These are phyloP conservation scores for Penicillium polonicum DNA, from an alignment of 2,329 filamentous ascomycete genomes.

Conservation along the genomic window DNA sequence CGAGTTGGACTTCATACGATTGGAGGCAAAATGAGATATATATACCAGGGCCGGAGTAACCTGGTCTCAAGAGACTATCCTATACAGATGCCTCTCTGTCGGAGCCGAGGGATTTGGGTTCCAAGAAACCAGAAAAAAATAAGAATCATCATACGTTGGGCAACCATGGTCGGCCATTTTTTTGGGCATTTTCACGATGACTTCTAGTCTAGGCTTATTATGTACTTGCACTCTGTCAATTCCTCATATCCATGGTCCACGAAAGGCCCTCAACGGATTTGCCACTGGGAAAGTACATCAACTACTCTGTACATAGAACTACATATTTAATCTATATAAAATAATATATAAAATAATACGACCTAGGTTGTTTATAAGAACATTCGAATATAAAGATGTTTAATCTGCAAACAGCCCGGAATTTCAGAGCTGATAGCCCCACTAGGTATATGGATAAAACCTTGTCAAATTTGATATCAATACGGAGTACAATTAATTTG, in stretches of 20 bases:
- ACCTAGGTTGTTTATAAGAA: background rate
- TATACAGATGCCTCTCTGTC: background rate
- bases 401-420: background rate
- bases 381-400: background rate
- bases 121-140: background rate
- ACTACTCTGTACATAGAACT: background rate
- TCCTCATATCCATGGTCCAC: background rate
- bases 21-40: background rate
- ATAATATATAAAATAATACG: too few species aligned
- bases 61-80: too few species aligned
- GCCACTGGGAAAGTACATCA: background rate
- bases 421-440: slow-evolving; percentile 1
- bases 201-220: background rate
- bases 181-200: background rate
- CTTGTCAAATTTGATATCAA: background rate
- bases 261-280: background rate
- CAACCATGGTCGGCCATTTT: slow-evolving; percentile 6
- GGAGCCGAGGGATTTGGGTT: background rate
- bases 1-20: background rate
- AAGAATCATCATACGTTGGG: slow-evolving; percentile 2
- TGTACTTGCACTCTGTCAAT: background rate
- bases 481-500: background rate
- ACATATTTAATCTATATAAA: too few species aligned
- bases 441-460: background rate
- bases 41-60: background rate